These are phyloP conservation scores for Anethum foeniculum DNA, from an alignment of 140 eudicot genomes.

Conservation along the genomic window DNA sequence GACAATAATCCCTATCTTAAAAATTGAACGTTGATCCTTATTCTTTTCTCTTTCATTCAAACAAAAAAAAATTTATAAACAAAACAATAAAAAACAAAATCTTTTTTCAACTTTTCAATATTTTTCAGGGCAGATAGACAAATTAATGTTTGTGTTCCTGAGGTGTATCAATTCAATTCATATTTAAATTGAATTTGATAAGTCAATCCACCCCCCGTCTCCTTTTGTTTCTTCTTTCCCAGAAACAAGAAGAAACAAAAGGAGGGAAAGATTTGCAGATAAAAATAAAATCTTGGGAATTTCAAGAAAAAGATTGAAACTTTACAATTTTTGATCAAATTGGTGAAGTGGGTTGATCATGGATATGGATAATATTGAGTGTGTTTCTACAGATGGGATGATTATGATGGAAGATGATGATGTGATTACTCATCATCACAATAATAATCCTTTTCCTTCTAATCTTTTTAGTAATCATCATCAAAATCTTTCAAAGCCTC, in stretches of 20 bases:
- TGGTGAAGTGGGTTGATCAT: constrained; percentile 16
- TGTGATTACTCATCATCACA: constrained; percentile 24
- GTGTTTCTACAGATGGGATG: constrained; percentile 66
- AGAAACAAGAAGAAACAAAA: background rate
- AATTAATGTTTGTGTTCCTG: background rate
- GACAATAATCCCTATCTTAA: background rate
- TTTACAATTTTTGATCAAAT: background rate
- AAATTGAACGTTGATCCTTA: constrained; percentile 15
- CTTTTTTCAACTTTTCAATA: background rate
- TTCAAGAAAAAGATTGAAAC: background rate
- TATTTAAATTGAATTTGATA: background rate
- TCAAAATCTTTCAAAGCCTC: constrained; percentile 3
- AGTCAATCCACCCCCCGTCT: background rate
- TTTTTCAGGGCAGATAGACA: constrained; percentile 3
- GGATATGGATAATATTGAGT: constrained; percentile 74
- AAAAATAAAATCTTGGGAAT: background rate
- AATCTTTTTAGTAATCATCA: constrained; percentile 1
- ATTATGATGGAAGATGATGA: constrained; percentile 62
- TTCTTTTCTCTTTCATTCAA: constrained; percentile 9
- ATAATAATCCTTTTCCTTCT: constrained; percentile 1
- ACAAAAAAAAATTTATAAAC: background rate
- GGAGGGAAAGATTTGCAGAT: background rate
- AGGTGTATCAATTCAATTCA: background rate
- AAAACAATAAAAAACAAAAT: background rate
- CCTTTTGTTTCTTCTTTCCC: constrained; percentile 10